Evolutionary conservation across 2,329 filamentous ascomycete genomes (phyloP).

Genomic region (Microdochium nivale): DNA sequence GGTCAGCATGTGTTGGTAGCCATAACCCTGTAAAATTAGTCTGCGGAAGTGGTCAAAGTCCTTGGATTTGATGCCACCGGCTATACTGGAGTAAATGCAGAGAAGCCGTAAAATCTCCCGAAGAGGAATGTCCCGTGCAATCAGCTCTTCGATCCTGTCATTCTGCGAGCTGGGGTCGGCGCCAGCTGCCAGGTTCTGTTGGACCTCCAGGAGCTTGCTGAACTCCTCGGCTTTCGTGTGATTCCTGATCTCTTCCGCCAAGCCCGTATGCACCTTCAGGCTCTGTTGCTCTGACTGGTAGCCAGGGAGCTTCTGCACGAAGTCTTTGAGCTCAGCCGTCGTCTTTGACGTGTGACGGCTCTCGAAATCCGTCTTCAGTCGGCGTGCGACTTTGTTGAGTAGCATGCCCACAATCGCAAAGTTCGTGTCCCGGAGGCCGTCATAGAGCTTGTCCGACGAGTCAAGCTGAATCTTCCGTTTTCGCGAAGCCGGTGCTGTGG

Average conservation of each 20-base stretch:
- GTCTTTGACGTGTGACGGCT: conserved; percentile 78
- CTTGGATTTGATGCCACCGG: conserved; percentile 77
- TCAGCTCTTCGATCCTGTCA: conserved; percentile 88
- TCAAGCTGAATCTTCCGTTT: conserved; percentile 88
- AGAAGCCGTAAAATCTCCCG: conserved; percentile 75
- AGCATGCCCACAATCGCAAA: conserved; percentile 88
- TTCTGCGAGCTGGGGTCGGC: conserved; percentile 84
- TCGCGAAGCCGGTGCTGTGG: conserved; percentile 46
- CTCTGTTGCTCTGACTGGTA: conserved; percentile 93
- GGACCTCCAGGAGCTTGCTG: conserved; percentile 79
- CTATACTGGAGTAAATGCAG: conserved; percentile 85
- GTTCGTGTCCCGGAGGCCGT: conserved; percentile 81
- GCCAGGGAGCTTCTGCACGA: conserved; percentile 85
- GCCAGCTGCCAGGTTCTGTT: conserved; percentile 89
- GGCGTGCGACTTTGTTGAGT: conserved; percentile 82
- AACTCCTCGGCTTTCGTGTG: conserved; percentile 85
- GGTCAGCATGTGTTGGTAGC: conserved; percentile 88
- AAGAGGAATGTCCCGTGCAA: conserved; percentile 75
- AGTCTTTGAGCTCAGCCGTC: conserved; percentile 84
- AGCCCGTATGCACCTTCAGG: conserved; percentile 81
- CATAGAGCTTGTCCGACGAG: conserved; percentile 80
- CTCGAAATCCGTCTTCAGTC: conserved; percentile 80
- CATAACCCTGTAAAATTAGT: conserved; percentile 84
- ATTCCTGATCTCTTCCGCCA: conserved; percentile 94
- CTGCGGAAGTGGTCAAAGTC: conserved; percentile 87